Base-by-base conservation (phyloP, 768 basidiomycete genomes). In the Termitomyces titanicus region DNA sequence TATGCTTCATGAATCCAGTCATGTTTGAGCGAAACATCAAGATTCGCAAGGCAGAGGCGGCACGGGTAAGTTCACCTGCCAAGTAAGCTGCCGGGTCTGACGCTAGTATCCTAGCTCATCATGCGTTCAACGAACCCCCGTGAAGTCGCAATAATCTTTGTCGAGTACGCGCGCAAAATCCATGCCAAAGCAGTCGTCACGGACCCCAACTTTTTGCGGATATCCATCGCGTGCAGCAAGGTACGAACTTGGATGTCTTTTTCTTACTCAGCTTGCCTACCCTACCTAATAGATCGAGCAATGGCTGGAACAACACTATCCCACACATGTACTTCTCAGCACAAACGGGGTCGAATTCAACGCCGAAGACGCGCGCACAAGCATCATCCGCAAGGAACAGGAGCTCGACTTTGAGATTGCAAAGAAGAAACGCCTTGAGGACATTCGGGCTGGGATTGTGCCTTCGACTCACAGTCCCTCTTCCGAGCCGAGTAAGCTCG, bases 221-320 rank as follows among this genome's bases (percentile, higher is more conserved):
- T 98, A 57, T 89, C 88, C 38, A 79, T 97, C 49, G 86, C 87
- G 13, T 94, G 92, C 61, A 87, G 89, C 58, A 89, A 89, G 78
- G 92, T 91, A 64, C 54, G 76, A 72, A 15, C 49, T 45, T 43
- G 29, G 39, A 51, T 24, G 2, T 11, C 8, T 55, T 47, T 34
- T 43, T 33, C n/a, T 22, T 38, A 52, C 45, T n/a, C 35, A 61
- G 24, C 58, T 58, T 48, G 57, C 51, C 15, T 10, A 46, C 58
- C 55, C 60, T 29, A 5, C 9, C 31, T 37, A 7, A 37, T 63
- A 87, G 92, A 92, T 98, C 68, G 95, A 98, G 63, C 84, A 86
- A 71, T 98, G 96, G 96, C 85, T 76, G 54, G 96, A 98, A 70
- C 89, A 86, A 62, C 79, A 95, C 70, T 99, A 92, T 74, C 96